Base-by-base conservation (phyloP, 2,329 filamentous ascomycete genomes). In the Arthroderma uncinatum region DNA sequence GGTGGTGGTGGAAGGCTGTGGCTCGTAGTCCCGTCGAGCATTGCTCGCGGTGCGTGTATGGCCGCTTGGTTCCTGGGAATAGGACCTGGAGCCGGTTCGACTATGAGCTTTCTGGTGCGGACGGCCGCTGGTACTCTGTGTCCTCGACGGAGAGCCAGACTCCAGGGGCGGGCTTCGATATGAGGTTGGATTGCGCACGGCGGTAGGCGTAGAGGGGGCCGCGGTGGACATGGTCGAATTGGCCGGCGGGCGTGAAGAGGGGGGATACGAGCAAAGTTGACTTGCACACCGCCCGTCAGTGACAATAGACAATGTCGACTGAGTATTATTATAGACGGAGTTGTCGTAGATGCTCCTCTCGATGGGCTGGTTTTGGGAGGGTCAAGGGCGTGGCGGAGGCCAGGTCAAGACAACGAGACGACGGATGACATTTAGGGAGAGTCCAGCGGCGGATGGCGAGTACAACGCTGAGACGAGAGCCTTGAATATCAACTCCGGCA, bases 11-110 rank as follows among this genome's bases (percentile, higher is more conserved):
- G 84, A 80, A 25, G 21, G 44, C 44, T 48, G 44, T 23, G 44
- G 44, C 73, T 92, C 88, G 76, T 84, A 84, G 73, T 93, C 87
- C 70, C 85, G 79, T 66, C 85, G 82, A 57, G 78, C 76, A 64
- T 80, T 77, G 67, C 74, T 76, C 57, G 74, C 74, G 47, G 82
- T 74, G 47, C 72, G 76, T 66, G 74, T 78, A 28, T 48, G 44
- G 44, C 44, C 44, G 58, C 69, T 69, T 53, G 69, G 73, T 57
- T 77, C 70, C 71, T 74, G 67, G 12, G 71, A 70, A 57, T 74
- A 67, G 28, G 71, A 70, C 62, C 72, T 71, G 25, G 73, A 71
- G 55, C 64, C 64, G n/a, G 66, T 67, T 58, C 69, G 70, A 54
- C 68, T 57, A 58, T 70, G 68, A 58, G 69, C 65, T 40, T 69